Base-by-base conservation (phyloP, 2,329 filamentous ascomycete species). In the Tolypocladium inflatum region DNA sequence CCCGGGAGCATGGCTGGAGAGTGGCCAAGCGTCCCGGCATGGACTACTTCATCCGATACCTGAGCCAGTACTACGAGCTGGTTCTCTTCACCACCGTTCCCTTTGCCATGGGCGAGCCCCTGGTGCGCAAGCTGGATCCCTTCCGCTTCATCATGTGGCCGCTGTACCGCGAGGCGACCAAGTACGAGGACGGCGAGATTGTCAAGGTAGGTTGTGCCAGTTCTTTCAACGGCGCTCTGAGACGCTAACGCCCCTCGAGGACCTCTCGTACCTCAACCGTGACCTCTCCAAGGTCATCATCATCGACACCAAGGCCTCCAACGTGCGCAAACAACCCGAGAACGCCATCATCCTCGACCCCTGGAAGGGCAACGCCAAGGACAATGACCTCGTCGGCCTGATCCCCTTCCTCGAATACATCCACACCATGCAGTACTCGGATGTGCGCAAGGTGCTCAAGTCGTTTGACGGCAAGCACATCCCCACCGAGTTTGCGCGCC, bases 391-490 rank as follows among this genome's bases (percentile, higher is more conserved):
- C 13, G 89, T 99, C 26, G 83, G 86, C 4, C 78, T 97, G 54
- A 96, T 99, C 59, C 94, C 94, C 15, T 97, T 99, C 84, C 86
- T 99, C 62, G 94, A 99, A 76, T 97, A 97, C 74, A 85, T 99
- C 63, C 90, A 91, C 64, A 94, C 91, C 23, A 96, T 97, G 89
- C 88, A 91, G 63, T 90, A 91, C 66, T 80, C 86, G 56, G 94
- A 99, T 67, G 89, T 95, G 17, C 89, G 94, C 64, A 86, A 89
- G 67, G 87, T 94, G 4, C 75, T 97, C 70, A 90, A 89, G 75
- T 92, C 89, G 0, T 96, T 96, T 67, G 86, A 96, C 58, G 92
- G 91, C 71, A 90, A 87, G 69, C 82, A 93, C 66, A 96, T 99
- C 58, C 91, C 94, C 5, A 82, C 82, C 13, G 94, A 99, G 72